These are phyloP conservation scores for Saccharomycopsis javanensis DNA, from an alignment of 805 yeast genomes.

Conservation along the genomic window DNA sequence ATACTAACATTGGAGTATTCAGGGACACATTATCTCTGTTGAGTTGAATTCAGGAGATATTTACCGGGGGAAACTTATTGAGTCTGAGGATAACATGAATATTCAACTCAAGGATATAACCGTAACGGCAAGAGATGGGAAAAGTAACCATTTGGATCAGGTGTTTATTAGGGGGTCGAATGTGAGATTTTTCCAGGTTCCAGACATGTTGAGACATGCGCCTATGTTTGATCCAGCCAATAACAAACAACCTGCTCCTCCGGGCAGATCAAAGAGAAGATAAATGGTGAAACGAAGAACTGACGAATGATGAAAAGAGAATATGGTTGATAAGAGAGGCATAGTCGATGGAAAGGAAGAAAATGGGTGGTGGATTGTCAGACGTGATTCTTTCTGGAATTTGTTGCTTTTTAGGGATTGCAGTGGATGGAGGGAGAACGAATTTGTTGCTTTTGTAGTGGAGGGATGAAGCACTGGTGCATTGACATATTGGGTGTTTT, in stretches of 20 bases:
- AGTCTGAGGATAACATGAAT: constrained; percentile 92
- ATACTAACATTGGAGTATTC: constrained; percentile 16
- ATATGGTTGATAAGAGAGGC: too few relatives aligned
- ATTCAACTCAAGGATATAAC: constrained; percentile 75
- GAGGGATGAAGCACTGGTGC: too few relatives aligned
- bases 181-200: constrained; percentile 73
- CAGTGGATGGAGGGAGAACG: too few relatives aligned
- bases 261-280: constrained; percentile 45
- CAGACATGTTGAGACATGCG: constrained; percentile 80
- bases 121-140: constrained; percentile 68
- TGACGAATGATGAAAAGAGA: too few relatives aligned
- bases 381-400: too few relatives aligned
- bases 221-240: constrained; percentile 62
- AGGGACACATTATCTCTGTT: constrained; percentile 76
- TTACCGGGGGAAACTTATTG: constrained; percentile 78
- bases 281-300: too few relatives aligned
- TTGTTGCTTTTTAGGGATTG: too few relatives aligned
- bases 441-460: too few relatives aligned
- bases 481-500: too few relatives aligned
- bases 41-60: constrained; percentile 81
- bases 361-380: too few relatives aligned
- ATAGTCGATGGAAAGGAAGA: too few relatives aligned
- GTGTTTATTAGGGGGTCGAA: constrained; percentile 90
- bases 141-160: constrained; percentile 65
- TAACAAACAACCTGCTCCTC: constrained; percentile 62